phyloP scores from a whole-genome alignment of 139 green algal genomes.

The Chlamydomonas sp. region DNA sequence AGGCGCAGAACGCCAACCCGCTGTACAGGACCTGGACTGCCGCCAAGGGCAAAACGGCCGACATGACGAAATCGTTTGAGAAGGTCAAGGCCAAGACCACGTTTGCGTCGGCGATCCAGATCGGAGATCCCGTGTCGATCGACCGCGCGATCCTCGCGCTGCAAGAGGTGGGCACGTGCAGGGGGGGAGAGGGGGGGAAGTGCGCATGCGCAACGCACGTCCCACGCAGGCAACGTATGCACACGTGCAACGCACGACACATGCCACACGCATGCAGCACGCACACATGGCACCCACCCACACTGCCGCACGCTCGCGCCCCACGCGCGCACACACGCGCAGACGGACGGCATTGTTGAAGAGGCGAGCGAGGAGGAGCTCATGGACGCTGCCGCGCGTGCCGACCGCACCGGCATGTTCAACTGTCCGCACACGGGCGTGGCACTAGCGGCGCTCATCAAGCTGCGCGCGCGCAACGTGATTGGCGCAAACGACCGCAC shows the following conservation, averaged over 20 bases:
- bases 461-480: slow-evolving; percentile 50
- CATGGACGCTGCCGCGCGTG: slow-evolving; percentile 95
- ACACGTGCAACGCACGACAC: too few relatives aligned
- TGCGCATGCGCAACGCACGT: too few relatives aligned
- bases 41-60: not conserved
- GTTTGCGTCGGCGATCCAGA: slow-evolving; percentile 95
- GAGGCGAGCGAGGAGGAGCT: slow-evolving; percentile 98
- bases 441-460: slow-evolving; percentile 89
- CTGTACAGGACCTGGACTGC: slow-evolving; percentile 83
- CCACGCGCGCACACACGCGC: too few relatives aligned
- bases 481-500: slow-evolving; percentile 85
- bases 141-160: slow-evolving; percentile 94
- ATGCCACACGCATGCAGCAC: too few relatives aligned
- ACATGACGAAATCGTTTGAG: slow-evolving; percentile 67
- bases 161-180: too few relatives aligned
- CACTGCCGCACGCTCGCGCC: too few relatives aligned
- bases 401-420: slow-evolving; percentile 93
- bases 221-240: too few relatives aligned
- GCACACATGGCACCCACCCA: too few relatives aligned
- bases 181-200: too few relatives aligned
- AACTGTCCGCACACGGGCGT: slow-evolving; percentile 94
- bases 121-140: slow-evolving; percentile 97
- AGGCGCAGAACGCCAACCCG: slow-evolving; percentile 95
- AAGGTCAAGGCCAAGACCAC: slow-evolving; percentile 90
- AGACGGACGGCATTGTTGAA: slow-evolving; percentile 96